Base-by-base conservation (phyloP, 306 rosid species). In the Abrus pulchellus region DNA sequence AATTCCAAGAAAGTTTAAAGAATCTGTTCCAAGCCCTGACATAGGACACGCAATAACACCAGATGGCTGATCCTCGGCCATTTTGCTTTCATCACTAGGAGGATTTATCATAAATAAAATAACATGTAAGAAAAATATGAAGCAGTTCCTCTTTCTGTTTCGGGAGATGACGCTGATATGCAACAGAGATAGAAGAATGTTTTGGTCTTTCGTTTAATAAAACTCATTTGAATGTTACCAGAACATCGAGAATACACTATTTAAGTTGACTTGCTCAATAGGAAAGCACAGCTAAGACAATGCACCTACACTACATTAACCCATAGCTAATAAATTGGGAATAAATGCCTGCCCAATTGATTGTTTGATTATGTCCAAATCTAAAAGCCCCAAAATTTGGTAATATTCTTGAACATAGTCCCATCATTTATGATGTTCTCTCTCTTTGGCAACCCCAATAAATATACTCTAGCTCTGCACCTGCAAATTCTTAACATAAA, bases 21-120 rank as follows among this genome's bases (percentile, higher is more conserved):
- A 67, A 5, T 66, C 82, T 3, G 90, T 87, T 72, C 82, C 89
- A 52, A 85, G 86, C 63, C 86, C 83, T 44, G 85, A 88, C 8
- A 64, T 68, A 6, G 87, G 88, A 29, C 90, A 84, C 81, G 44
- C 29, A 30, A 13, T 60, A 32, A 61, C 60, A 61, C 48, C 1
- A 59, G 71, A 14, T 65, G 52, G 47, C n/a, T 27, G 48, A 63
- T 48, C 52, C 72, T 62, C 2, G 5, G 8, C 14, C 49, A 62
- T 75, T 75, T 47, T 50, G 71, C 69, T 48, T 62, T 47, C 36
- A 62, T 40, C 28, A 9, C 52, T 48, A 45, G 59, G 71, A 41
- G 34, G 8, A 41, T 1, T 20, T 14, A 65, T n/a, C 33, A 20
- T 20, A 14, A 41, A 41, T 63, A 34, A 14, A 41, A 41, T 63